Conservation (phyloP, 352 stramenopile species). For the Phytophthora hibernalis region DNA sequence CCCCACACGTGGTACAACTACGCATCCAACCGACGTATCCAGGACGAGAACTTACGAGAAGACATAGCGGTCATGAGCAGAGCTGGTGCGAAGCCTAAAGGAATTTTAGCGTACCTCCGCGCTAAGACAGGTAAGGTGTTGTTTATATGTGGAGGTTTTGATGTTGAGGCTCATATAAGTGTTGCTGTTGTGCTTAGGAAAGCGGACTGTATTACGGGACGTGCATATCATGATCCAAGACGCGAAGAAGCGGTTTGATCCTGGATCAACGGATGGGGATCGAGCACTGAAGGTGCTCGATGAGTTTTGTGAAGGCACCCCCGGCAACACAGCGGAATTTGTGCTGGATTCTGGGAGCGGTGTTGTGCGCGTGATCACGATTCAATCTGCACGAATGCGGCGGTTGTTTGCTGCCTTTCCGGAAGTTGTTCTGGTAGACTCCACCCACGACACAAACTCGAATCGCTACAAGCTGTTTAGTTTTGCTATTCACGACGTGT, state of each 20-base stretch:
- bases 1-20: neutral
- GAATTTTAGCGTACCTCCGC: slow-evolving; percentile 13
- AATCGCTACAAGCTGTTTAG: slow-evolving; percentile 7
- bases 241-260: neutral
- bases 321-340: neutral
- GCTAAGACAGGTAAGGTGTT: slow-evolving; percentile 5
- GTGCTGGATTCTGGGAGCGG: neutral
- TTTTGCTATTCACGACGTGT: slow-evolving; percentile 3
- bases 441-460: slow-evolving; percentile 1
- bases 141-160: neutral
- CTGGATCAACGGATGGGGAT: neutral
- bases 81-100: slow-evolving; percentile 6
- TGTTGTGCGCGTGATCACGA: neutral
- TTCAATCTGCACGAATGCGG: neutral
- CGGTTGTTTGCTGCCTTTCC: neutral
- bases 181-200: neutral
- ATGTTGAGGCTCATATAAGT: neutral
- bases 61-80: slow-evolving; percentile 6
- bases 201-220: neutral
- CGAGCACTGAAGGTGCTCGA: neutral
- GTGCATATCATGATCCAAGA: neutral
- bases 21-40: neutral
- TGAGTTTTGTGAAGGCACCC: neutral
- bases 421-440: slow-evolving; percentile 6
- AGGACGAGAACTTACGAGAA: neutral